These are phyloP conservation scores for Marasmius fiardii DNA, from an alignment of 1,284 basidiomycete genomes.

Conservation along the genomic window DNA sequence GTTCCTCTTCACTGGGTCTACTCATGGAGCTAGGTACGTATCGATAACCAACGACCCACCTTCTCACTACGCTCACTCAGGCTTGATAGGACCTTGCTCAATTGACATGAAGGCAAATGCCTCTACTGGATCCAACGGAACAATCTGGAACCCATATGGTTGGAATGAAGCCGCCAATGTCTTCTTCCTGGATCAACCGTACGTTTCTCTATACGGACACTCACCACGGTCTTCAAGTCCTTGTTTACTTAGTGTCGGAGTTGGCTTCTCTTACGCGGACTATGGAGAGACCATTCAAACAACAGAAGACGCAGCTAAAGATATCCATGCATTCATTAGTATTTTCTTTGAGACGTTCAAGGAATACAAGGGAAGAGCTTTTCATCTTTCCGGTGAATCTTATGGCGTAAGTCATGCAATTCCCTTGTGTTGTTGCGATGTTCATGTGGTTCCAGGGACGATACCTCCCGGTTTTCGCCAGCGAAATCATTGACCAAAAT, in stretches of 20 bases:
- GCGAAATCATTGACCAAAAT: slow-evolving; percentile 77
- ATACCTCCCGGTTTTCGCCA: slow-evolving; percentile 80
- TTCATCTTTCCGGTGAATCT: slow-evolving; percentile 72
- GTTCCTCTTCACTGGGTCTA: slow-evolving; percentile 61
- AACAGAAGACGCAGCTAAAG: slow-evolving; percentile 70
- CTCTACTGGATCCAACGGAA: slow-evolving; percentile 30
- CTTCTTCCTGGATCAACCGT: slow-evolving; percentile 72
- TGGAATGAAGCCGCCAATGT: slow-evolving; percentile 72
- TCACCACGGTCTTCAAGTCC: neutral
- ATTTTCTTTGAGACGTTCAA: slow-evolving; percentile 76
- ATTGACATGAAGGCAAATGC: slow-evolving; percentile 49
- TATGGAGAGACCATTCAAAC: slow-evolving; percentile 52
- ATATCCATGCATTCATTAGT: slow-evolving; percentile 67
- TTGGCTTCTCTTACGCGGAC: slow-evolving; percentile 47
- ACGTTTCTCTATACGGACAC: slow-evolving; percentile 29
- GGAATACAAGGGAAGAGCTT: slow-evolving; percentile 59
- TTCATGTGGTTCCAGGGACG: slow-evolving; percentile 46
- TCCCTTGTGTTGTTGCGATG: neutral
- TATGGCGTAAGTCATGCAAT: slow-evolving; percentile 47
- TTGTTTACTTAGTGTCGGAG: slow-evolving; percentile 32
- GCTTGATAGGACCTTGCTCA: slow-evolving; percentile 49
- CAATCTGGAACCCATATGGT: slow-evolving; percentile 59
- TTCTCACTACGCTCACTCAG: slow-evolving; percentile 6
- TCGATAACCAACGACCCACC: neutral
- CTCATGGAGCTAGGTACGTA: slow-evolving; percentile 61